phyloP scores from a whole-genome alignment of 768 basidiomycete species.

The Pluteus cervinus region DNA sequence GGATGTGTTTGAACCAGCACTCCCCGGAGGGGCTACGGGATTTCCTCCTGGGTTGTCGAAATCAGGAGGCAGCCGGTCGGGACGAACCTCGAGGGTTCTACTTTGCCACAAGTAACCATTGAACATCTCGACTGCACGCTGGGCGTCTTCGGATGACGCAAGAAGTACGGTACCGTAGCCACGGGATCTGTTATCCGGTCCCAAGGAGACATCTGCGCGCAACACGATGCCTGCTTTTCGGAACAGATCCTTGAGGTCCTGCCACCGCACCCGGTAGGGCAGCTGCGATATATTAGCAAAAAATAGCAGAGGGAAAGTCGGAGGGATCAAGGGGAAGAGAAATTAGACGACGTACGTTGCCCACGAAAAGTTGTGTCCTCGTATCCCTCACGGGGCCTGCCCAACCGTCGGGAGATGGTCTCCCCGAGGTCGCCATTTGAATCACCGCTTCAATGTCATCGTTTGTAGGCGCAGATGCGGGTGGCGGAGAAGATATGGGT shows the following conservation, averaged over 20 bases:
- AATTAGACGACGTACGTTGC: constrained; percentile 67
- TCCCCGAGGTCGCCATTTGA: constrained; percentile 77
- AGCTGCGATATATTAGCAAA: constrained; percentile 42
- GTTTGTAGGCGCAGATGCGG: constrained; percentile 42
- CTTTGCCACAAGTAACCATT: constrained; percentile 98
- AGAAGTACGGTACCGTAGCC: constrained; percentile 95
- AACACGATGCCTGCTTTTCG: constrained; percentile 89
- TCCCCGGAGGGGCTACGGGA: constrained; percentile 8
- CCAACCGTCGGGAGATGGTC: constrained; percentile 43
- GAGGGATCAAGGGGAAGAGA: no score
- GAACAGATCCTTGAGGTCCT: constrained; percentile 98
- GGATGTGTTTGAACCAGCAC: constrained; percentile 7
- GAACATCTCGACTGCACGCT: constrained; percentile 91
- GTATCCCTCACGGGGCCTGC: constrained; percentile 64
- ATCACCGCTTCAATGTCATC: constrained; percentile 93
- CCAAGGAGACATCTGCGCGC: constrained; percentile 70
- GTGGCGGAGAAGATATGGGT: constrained; percentile 5
- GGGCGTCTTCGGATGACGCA: constrained; percentile 91
- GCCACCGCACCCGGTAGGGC: constrained; percentile 97
- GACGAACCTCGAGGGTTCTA: constrained; percentile 83
- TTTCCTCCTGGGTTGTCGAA: constrained; percentile 34
- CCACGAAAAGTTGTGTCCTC: constrained; percentile 91
- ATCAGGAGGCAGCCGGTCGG: constrained; percentile 73
- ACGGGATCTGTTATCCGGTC: constrained; percentile 86
- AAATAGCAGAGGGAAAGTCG: constrained; percentile 5